Base-by-base conservation (phyloP, 257 asterid genomes). In the Solanum appendiculatum region DNA sequence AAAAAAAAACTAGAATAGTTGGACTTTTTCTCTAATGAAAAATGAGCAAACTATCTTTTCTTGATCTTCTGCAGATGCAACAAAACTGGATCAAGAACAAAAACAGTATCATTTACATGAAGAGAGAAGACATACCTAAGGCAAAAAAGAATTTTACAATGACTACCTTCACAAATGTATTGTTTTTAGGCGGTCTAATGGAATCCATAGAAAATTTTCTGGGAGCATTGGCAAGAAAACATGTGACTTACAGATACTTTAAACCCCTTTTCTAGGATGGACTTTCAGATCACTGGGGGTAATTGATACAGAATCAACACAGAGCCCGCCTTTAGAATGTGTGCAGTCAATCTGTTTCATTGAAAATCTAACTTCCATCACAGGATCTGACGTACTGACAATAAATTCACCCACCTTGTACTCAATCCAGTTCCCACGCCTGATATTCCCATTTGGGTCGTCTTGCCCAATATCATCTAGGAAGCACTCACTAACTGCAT, bases 321-420 rank as follows among this genome's bases (percentile, higher is more conserved):
- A 97, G 74, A 97, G 94, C n/a, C 99, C 99, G 27, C 99, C 99
- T 91, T 97, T 97, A 82, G 99, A 96, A 92, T 97, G 99, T 3
- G 99, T 96, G 89, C 99, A 96, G 90, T 97, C 99, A 0, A 97
- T 97, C 88, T 97, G 99, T 88, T 96, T 97, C 99, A 97, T 96
- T 4, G 98, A 97, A 66, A 96, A 95, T 87, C 85, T 92, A 69
- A 97, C 95, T 89, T 96, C 99, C 5, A 93, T 95, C 36, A 86
- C 90, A 6, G 94, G 91, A 78, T 94, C 92, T 37, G 98, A 91
- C 31, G 92, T 92, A 15, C 82, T 85, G 42, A 97, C 98, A n/a
- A 90, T 87, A 60, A 97, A 97, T 81, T 97, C 97, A 10, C 99
- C 99, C 2, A 94, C 99, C 91, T 92, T 95, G 93, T 96, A 96